Conservation (phyloP, 129 eudicot genomes). For the Solidago caesia region DNA sequence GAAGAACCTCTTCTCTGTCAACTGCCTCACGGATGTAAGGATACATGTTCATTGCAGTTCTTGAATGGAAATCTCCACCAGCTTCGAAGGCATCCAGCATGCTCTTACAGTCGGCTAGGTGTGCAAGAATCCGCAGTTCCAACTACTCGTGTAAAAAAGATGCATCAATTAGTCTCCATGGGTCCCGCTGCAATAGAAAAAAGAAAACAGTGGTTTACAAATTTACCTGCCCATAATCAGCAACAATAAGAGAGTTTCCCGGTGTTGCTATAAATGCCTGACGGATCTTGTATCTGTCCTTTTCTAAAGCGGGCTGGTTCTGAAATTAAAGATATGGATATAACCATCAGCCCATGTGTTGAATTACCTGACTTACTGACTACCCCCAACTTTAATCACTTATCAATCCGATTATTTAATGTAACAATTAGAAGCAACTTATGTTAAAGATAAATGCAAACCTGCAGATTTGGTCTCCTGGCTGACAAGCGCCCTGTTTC, state of each 20-base stretch:
- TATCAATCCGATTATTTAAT: neutral
- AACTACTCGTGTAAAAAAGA: conserved; percentile 41
- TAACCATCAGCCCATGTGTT: neutral
- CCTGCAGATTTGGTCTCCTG: conserved; percentile 98
- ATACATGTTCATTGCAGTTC: conserved; percentile 99
- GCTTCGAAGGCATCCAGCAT: conserved; percentile 93
- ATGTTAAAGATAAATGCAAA: conserved; percentile 17
- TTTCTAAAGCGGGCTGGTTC: conserved; percentile 99
- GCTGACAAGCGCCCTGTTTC: conserved; percentile 98
- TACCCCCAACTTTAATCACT: neutral
- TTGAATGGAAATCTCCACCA: conserved; percentile 98
- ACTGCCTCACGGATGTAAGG: conserved; percentile 80
- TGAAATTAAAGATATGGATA: conserved; percentile 29
- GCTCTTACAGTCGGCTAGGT: conserved; percentile 90
- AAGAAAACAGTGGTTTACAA: neutral
- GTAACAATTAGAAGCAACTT: neutral
- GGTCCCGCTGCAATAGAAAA: neutral
- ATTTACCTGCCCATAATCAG: conserved; percentile 97
- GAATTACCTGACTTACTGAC: neutral
- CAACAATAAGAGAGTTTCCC: conserved; percentile 91
- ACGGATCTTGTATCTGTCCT: conserved; percentile 94
- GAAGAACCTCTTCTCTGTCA: conserved; percentile 66
- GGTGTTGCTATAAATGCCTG: conserved; percentile 97
- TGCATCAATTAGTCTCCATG: neutral
- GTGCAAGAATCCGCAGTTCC: conserved; percentile 97